phyloP scores from a whole-genome alignment of 1,284 basidiomycete species.

The Laetiporus sulphureus region DNA sequence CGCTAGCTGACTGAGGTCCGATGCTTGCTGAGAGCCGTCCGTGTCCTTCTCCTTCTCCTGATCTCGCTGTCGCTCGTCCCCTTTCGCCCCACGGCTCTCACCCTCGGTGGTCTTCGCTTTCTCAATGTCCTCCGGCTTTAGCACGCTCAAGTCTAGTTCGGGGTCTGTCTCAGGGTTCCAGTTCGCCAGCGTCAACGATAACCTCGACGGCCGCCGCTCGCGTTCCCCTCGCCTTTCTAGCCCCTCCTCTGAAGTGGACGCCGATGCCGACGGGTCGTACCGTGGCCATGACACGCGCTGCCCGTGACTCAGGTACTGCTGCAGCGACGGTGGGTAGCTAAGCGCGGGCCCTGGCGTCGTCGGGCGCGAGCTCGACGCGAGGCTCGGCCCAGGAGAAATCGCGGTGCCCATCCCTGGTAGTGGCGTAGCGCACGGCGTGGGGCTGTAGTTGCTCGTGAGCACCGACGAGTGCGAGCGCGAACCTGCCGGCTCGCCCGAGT shows the following conservation, averaged over 20 bases:
- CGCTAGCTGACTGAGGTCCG: too few species aligned
- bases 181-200: conserved; percentile 23
- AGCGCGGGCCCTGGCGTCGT: conserved; percentile 11
- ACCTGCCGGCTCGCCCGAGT: conserved; percentile 6
- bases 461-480: conserved; percentile 11
- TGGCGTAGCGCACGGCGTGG: conserved; percentile 7
- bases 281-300: conserved; percentile 13
- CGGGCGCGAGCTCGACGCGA: conserved; percentile 11
- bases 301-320: conserved; percentile 5
- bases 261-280: conserved; percentile 5
- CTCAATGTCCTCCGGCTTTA: conserved; percentile 6
- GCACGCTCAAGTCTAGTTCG: conserved; percentile 13
- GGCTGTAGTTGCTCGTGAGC: conserved; percentile 5
- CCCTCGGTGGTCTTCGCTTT: neutral
- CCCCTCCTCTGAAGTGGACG: too few species aligned
- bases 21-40: neutral
- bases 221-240: conserved; percentile 6
- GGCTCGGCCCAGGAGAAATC: conserved; percentile 7
- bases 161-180: conserved; percentile 23
- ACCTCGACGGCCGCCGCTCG: conserved; percentile 16
- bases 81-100: neutral
- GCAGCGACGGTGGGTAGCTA: conserved; percentile 2
- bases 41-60: neutral
- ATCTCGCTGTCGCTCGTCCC: neutral
- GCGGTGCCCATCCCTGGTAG: conserved; percentile 4